phyloP scores from a whole-genome alignment of 2,329 filamentous ascomycete genomes.

The Diaporthe ampelina region DNA sequence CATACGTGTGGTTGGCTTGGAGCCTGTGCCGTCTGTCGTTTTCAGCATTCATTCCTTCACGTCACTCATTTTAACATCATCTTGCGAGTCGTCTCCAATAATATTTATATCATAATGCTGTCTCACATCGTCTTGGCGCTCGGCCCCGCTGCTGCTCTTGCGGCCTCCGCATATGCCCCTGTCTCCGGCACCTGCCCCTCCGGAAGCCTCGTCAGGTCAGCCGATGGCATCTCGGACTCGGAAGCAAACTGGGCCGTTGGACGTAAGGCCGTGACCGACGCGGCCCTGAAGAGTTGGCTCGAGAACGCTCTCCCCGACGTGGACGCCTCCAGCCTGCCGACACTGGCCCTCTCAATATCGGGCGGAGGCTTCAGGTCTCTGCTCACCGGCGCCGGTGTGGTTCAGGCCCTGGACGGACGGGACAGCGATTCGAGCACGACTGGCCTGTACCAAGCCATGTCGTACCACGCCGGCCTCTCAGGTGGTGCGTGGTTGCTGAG shows the following conservation, averaged over 20 bases:
- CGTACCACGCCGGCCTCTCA: conserved; percentile 45
- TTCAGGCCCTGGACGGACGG: conserved; percentile 46
- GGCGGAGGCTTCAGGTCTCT: conserved; percentile 50
- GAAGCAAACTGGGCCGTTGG: conserved; percentile 28
- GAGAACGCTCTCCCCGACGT: conserved; percentile 27
- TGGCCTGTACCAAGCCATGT: conserved; percentile 44
- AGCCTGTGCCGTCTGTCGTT: background rate
- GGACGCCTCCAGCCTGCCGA: conserved; percentile 41
- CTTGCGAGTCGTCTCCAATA: background rate
- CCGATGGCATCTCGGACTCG: conserved; percentile 35
- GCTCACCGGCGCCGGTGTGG: conserved; percentile 48
- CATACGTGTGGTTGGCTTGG: background rate
- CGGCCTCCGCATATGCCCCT: conserved; percentile 32
- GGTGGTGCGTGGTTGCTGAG: conserved; percentile 46
- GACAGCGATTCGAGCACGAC: conserved; percentile 42
- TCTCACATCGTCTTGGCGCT: conserved; percentile 30
- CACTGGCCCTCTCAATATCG: conserved; percentile 46
- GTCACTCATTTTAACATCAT: background rate
- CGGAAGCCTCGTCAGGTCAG: conserved; percentile 35
- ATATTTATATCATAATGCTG: conserved; percentile 25
- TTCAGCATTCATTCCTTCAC: background rate
- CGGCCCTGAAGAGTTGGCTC: conserved; percentile 34
- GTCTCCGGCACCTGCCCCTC: conserved; percentile 27
- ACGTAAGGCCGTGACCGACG: conserved; percentile 35
- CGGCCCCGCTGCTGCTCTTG: conserved; percentile 30